Conservation (phyloP, 768 basidiomycete genomes). For the Kwoniella heveanensis region DNA sequence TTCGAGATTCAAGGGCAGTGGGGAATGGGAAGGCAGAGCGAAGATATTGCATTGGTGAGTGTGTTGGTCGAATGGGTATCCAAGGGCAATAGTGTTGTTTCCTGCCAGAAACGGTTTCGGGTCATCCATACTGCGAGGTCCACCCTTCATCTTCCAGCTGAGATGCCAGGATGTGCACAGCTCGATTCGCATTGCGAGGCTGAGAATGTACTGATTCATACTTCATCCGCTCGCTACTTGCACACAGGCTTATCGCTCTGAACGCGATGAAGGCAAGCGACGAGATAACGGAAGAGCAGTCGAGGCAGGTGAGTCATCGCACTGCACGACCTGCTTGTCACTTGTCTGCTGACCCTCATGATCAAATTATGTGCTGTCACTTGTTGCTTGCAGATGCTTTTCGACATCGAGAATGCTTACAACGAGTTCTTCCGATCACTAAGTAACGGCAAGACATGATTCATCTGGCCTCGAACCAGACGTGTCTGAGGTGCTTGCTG, state of each 20-base stretch:
- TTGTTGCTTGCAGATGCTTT: slow-evolving; percentile 67
- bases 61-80: no score
- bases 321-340: neutral
- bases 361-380: neutral
- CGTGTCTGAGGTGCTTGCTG: no score
- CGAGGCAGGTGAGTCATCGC: slow-evolving; percentile 73
- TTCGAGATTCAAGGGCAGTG: slow-evolving; percentile 89
- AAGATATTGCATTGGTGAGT: slow-evolving; percentile 88
- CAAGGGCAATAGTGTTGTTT: no score
- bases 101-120: no score
- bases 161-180: no score
- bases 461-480: no score
- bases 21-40: slow-evolving; percentile 94
- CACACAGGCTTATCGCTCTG: slow-evolving; percentile 82
- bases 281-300: slow-evolving; percentile 92
- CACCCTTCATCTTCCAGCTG: no score
- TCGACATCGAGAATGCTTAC: slow-evolving; percentile 95
- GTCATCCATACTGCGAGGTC: no score
- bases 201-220: no score
- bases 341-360: neutral
- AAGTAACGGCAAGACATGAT: slow-evolving; percentile 33
- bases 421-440: slow-evolving; percentile 74
- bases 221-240: neutral
- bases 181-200: no score
- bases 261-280: slow-evolving; percentile 97